Evolutionary conservation across 108 stramenopile genomes (phyloP).

Genomic region (Conticribra guillardii): DNA sequence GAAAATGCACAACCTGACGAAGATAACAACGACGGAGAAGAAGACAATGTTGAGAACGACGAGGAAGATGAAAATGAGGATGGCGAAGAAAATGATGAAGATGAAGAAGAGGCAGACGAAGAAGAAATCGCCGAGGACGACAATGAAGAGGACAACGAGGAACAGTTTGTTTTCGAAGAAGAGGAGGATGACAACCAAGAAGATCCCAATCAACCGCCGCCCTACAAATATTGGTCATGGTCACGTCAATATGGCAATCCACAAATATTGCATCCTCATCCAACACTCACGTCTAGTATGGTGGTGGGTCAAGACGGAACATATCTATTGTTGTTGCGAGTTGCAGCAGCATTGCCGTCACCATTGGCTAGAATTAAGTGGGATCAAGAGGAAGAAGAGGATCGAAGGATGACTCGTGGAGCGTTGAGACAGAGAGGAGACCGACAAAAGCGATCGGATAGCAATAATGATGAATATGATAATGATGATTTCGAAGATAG

Average conservation of each 20-base stretch:
- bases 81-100: constrained; percentile 26
- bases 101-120: constrained; percentile 21
- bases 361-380: constrained; percentile 48
- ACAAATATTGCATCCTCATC: constrained; percentile 40
- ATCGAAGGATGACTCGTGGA: constrained; percentile 34
- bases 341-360: constrained; percentile 43
- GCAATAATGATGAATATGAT: constrained; percentile 13
- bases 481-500: constrained; percentile 7
- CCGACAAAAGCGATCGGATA: not conserved
- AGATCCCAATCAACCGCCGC: constrained; percentile 31
- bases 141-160: not conserved
- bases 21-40: constrained; percentile 5
- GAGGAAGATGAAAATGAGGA: constrained; percentile 15
- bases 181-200: constrained; percentile 27
- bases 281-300: constrained; percentile 45
- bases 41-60: constrained; percentile 5
- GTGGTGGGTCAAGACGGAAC: constrained; percentile 52
- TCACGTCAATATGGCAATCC: constrained; percentile 50
- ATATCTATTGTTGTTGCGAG: constrained; percentile 33
- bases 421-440: constrained; percentile 11
- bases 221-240: constrained; percentile 53
- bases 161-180: constrained; percentile 24
- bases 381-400: constrained; percentile 52
- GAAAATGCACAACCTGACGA: constrained; percentile 4
- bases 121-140: constrained; percentile 23